These are phyloP conservation scores for Lecanicillium sp. DNA, from an alignment of 2,329 filamentous ascomycete species.

Conservation along the genomic window DNA sequence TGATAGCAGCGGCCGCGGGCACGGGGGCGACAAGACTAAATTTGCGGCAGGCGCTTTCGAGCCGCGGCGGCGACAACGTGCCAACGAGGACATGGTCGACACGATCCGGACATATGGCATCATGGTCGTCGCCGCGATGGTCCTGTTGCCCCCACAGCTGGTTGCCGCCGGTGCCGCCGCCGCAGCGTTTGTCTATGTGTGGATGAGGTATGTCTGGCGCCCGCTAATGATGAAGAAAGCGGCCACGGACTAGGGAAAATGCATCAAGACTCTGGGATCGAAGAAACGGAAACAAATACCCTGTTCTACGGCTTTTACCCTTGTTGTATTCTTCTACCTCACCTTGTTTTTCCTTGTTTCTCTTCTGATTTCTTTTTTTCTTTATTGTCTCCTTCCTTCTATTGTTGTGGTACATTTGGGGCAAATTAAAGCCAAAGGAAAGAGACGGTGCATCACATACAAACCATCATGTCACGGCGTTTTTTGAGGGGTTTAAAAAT, in stretches of 20 bases:
- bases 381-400: slow-evolving; percentile 1
- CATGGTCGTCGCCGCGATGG: slow-evolving; percentile 36
- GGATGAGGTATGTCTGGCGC: slow-evolving; percentile 22
- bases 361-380: background rate
- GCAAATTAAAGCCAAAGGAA: background rate
- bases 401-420: background rate
- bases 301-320: background rate
- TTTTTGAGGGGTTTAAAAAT: slow-evolving; percentile 9
- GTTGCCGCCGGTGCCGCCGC: slow-evolving; percentile 30
- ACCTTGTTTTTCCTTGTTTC: background rate
- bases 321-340: background rate
- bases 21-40: background rate
- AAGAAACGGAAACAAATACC: background rate
- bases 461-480: slow-evolving; percentile 14
- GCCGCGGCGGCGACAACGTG: slow-evolving; percentile 24
- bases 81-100: slow-evolving; percentile 34
- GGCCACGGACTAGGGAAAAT: background rate
- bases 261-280: too few species aligned
- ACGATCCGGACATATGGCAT: slow-evolving; percentile 37
- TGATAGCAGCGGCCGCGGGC: background rate
- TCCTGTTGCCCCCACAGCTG: slow-evolving; percentile 41
- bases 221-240: background rate
- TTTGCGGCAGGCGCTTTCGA: background rate
- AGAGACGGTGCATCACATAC: slow-evolving; percentile 5
- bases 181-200: slow-evolving; percentile 35